Evolutionary conservation across 2,329 filamentous ascomycete species (phyloP).

Genomic region (Aspergillus versicolor): DNA sequence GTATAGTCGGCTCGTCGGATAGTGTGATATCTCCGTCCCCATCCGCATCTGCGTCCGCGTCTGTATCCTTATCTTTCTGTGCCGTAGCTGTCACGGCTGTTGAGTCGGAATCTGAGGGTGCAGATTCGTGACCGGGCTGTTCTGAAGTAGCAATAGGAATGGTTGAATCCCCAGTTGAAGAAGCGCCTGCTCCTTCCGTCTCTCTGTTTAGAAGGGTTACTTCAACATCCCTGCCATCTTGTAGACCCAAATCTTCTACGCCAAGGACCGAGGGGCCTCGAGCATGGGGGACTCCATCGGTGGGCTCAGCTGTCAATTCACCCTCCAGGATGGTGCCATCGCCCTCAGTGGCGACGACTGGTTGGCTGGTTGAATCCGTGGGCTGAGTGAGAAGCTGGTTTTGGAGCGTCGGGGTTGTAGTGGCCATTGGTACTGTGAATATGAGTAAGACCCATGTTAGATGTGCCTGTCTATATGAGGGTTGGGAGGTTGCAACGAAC

Average conservation of each 20-base stretch:
- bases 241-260: conserved; percentile 80
- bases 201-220: conserved; percentile 33
- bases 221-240: conserved; percentile 52
- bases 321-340: conserved; percentile 17
- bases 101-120: conserved; percentile 11
- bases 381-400: conserved; percentile 4
- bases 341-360: conserved; percentile 1
- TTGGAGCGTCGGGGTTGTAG: background rate
- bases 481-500: conserved; percentile 14
- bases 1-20: conserved; percentile 25
- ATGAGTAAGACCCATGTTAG: background rate
- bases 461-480: background rate
- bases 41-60: conserved; percentile 22
- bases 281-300: conserved; percentile 70
- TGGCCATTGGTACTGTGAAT: background rate
- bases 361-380: conserved; percentile 1
- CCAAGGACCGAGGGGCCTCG: conserved; percentile 83
- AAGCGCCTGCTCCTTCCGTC: conserved; percentile 7
- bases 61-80: conserved; percentile 9
- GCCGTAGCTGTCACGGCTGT: background rate
- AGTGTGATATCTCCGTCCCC: conserved; percentile 41
- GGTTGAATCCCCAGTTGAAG: conserved; percentile 1
- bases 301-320: conserved; percentile 48
- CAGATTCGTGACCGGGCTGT: conserved; percentile 1
- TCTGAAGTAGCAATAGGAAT: background rate